These are phyloP conservation scores for Hsuehochloa calcarea DNA, from an alignment of 176 grass and related monocot genomes.

Conservation along the genomic window DNA sequence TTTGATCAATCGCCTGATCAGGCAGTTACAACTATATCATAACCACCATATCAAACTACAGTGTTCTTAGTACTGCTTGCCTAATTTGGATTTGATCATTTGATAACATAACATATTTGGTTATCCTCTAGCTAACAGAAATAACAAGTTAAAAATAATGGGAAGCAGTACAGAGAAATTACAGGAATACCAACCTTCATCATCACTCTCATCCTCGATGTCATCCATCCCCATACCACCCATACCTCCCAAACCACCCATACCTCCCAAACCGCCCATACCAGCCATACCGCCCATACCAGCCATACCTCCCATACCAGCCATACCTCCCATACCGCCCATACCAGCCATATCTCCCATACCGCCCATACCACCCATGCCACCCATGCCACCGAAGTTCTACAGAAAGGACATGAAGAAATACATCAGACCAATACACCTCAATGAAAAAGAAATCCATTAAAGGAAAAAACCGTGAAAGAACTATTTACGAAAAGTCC, in stretches of 20 bases:
- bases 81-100: neutral
- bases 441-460: neutral
- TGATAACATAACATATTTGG: neutral
- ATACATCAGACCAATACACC: constrained; percentile 23
- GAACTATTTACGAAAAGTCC: constrained; percentile 70
- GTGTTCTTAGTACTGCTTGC: neutral
- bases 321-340: constrained; percentile 25
- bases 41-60: neutral
- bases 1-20: neutral
- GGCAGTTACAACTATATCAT: neutral
- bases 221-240: constrained; percentile 61
- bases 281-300: constrained; percentile 29
- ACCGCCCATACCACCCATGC: constrained; percentile 1
- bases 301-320: neutral
- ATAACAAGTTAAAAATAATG: neutral
- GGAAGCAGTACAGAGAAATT: neutral
- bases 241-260: constrained; percentile 51
- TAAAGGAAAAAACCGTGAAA: neutral
- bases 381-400: constrained; percentile 76
- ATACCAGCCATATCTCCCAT: constrained; percentile 38
- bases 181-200: constrained; percentile 63
- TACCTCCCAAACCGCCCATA: constrained; percentile 30
- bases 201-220: constrained; percentile 73
- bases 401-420: constrained; percentile 41
- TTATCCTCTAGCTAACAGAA: neutral